Evolutionary conservation across 148 eudicot species (phyloP).

Genomic region (Persicaria tinctoria): DNA sequence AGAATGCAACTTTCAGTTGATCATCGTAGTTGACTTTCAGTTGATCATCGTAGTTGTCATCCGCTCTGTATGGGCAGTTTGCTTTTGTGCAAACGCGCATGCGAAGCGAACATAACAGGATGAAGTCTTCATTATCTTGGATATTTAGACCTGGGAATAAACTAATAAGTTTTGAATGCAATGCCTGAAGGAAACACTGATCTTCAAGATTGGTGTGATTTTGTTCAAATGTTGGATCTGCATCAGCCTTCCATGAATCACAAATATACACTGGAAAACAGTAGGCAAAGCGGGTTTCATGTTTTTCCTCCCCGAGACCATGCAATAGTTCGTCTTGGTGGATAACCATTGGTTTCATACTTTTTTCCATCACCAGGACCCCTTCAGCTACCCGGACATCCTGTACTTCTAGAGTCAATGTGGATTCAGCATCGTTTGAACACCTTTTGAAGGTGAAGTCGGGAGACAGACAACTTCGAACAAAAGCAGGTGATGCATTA

Average conservation of each 20-base stretch:
- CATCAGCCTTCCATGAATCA: conserved; percentile 9
- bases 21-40: conserved; percentile 13
- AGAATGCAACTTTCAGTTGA: conserved; percentile 17
- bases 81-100: conserved; percentile 26
- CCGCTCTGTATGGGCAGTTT: conserved; percentile 32
- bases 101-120: conserved; percentile 31
- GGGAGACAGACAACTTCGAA: conserved; percentile 46
- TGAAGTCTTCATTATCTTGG: conserved; percentile 27
- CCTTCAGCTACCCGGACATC: conserved; percentile 70
- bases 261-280: conserved; percentile 33
- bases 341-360: conserved; percentile 40
- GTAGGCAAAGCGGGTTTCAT: conserved; percentile 27
- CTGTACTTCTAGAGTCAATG: conserved; percentile 33
- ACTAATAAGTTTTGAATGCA: conserved; percentile 22
- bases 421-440: conserved; percentile 3
- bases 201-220: not conserved
- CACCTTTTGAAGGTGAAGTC: conserved; percentile 52
- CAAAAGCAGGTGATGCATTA: conserved; percentile 47
- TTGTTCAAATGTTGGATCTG: conserved; percentile 11
- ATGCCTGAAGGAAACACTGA: conserved; percentile 19
- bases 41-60: not conserved
- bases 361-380: conserved; percentile 33
- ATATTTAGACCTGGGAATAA: conserved; percentile 21
- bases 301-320: conserved; percentile 29
- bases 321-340: conserved; percentile 54